Evolutionary conservation across 371 early-diverging fungal genomes (phyloP).

Genomic region (Circinella umbellata): DNA sequence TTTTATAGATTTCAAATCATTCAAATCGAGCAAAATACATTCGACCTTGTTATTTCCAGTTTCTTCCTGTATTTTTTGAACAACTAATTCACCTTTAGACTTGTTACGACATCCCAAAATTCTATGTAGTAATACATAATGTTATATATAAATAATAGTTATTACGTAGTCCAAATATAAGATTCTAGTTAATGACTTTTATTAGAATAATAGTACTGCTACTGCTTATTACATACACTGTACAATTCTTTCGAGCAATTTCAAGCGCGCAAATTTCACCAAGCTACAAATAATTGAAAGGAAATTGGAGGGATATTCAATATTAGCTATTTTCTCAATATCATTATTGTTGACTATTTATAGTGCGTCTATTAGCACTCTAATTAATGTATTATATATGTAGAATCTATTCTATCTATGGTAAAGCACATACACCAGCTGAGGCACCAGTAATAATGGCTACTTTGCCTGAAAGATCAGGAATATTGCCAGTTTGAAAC

Average conservation of each 20-base stretch:
- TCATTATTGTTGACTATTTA: no score
- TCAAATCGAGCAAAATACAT: conserved; percentile 62
- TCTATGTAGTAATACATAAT: conserved; percentile 12
- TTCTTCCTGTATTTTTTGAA: conserved; percentile 56
- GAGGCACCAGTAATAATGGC: conserved; percentile 81
- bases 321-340: no score
- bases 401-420: not conserved
- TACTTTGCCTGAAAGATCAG: conserved; percentile 67
- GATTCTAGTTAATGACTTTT: not conserved
- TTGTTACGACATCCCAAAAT: conserved; percentile 64
- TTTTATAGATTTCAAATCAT: conserved; percentile 56
- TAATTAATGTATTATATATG: no score
- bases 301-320: no score
- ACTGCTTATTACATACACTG: conserved; percentile 41
- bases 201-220: no score
- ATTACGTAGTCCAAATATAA: not conserved
- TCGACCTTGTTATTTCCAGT: conserved; percentile 59
- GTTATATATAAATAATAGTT: not conserved
- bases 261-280: conserved; percentile 64
- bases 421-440: conserved; percentile 50
- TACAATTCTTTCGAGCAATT: conserved; percentile 63
- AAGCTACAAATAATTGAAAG: conserved; percentile 29
- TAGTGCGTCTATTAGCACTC: no score
- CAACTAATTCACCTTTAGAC: conserved; percentile 46
- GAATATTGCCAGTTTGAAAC: conserved; percentile 51